Evolutionary conservation across 352 stramenopile species (phyloP), one percentile per base, ranked within the genome.

Genomic region (Aphanomyces cochlioides): DNA sequence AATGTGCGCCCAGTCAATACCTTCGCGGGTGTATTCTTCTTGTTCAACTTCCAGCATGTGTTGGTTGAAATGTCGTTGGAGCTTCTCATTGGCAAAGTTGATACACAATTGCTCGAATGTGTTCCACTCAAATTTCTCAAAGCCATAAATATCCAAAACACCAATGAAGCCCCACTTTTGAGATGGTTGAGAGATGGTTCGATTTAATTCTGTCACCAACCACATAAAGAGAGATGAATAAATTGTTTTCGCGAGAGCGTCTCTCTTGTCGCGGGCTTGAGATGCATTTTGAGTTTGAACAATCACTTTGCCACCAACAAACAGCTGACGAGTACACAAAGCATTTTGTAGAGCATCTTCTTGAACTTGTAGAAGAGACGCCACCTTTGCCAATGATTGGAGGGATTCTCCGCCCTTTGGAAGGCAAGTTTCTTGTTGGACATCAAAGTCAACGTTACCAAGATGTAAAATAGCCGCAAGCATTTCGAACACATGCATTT

Each of bases 71-170:
- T 95, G 88, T 1, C 87, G 85, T 74, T 98, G 94, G 3, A 98
- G 79, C 76, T 98, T 98, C 72, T 98, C 94, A 72, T 98, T 98
- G 53, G 89, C 92, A 63, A 96, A 98, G 77, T 98, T 98, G 72
- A 98, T 98, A 73, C 94, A 98, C 5, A 98, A 79, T 73, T 99
- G 96, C 79, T 98, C 94, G 69, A 98, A 98, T 21, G 89, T 97
- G 67, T 96, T 96, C 89, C 87, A 95, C 57, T 97, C 84, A 68
- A 99, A 98, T 56, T 92, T 95, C 74, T 99, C 96, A 77, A 99
- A 99, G 12, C 96, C 96, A 76, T 98, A 99, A 73, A 99, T 98
- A 85, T 99, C 96, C 21, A 98, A 74, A 28, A 99, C 90, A 74
- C 93, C 93, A 70, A 98, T 98, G 60, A 97, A 96, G 1, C 86